These are phyloP conservation scores for Ballota nigra DNA, from an alignment of 257 asterid genomes.

Conservation along the genomic window DNA sequence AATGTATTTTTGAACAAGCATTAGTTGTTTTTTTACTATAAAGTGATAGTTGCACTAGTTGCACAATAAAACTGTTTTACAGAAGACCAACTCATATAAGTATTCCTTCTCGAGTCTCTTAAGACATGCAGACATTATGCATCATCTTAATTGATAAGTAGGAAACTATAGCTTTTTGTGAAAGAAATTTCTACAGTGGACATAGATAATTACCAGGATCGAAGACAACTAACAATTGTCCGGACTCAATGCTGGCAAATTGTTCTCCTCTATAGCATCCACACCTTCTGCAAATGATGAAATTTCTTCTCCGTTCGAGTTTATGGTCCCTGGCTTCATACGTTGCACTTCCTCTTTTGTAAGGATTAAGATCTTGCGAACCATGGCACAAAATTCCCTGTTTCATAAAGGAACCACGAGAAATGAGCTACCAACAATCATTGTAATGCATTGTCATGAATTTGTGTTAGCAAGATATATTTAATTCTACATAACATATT, in stretches of 20 bases:
- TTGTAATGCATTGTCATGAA: not conserved
- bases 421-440: not conserved
- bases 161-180: not conserved
- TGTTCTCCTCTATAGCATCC: constrained; percentile 59
- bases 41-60: too few relatives aligned
- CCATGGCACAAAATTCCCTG: constrained; percentile 96
- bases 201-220: constrained; percentile 27
- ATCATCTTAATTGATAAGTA: not conserved
- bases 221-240: constrained; percentile 38
- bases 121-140: not conserved
- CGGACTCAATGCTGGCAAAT: constrained; percentile 47
- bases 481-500: not conserved
- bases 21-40: too few relatives aligned
- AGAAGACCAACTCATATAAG: too few relatives aligned
- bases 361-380: constrained; percentile 76
- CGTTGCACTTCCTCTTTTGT: constrained; percentile 84
- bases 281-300: constrained; percentile 58
- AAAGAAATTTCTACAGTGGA: not conserved
- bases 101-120: not conserved
- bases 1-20: too few relatives aligned
- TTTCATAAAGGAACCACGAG: not conserved
- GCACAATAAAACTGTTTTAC: too few relatives aligned
- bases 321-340: constrained; percentile 76
- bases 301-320: constrained; percentile 67
- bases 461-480: not conserved